These are phyloP conservation scores for Curvularia spicifera DNA, from an alignment of 2,329 filamentous ascomycete genomes.

Conservation along the genomic window DNA sequence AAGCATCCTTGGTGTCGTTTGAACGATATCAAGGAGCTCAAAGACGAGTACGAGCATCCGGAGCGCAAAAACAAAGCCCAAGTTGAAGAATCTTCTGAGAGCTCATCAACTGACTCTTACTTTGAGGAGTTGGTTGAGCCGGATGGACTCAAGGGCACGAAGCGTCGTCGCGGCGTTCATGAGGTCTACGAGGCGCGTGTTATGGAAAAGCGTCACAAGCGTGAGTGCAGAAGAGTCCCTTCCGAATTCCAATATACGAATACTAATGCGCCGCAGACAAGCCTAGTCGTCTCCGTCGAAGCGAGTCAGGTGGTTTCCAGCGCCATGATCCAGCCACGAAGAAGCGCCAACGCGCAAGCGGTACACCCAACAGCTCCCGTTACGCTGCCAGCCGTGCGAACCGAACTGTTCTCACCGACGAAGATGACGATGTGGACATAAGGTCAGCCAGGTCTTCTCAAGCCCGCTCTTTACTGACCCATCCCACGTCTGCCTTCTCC, in stretches of 20 bases:
- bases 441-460: slow-evolving; percentile 7
- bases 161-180: slow-evolving; percentile 27
- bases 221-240: slow-evolving; percentile 20
- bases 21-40: slow-evolving; percentile 41
- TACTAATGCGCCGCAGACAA: slow-evolving; percentile 22
- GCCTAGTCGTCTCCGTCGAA: slow-evolving; percentile 36
- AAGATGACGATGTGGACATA: slow-evolving; percentile 15
- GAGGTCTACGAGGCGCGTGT: slow-evolving; percentile 41
- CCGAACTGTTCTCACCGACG: slow-evolving; percentile 19
- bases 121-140: slow-evolving; percentile 40
- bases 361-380: slow-evolving; percentile 11
- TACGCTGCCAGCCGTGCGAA: slow-evolving; percentile 1
- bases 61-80: slow-evolving; percentile 16
- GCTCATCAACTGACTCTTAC: slow-evolving; percentile 38
- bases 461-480: slow-evolving; percentile 6
- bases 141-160: slow-evolving; percentile 28
- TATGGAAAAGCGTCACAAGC: slow-evolving; percentile 35
- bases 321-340: slow-evolving; percentile 33
- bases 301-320: slow-evolving; percentile 32
- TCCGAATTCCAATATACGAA: slow-evolving; percentile 6
- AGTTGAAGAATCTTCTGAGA: slow-evolving; percentile 22
- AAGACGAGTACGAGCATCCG: slow-evolving; percentile 39
- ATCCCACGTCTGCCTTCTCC: slow-evolving; percentile 17
- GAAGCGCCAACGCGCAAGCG: slow-evolving; percentile 13
- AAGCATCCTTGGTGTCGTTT: slow-evolving; percentile 44